Percentiles rank a stretch among this genome's conserved stretches.
These are phyloP conservation scores for Sphaerobolus stellatus DNA, from an alignment of 1,284 basidiomycete species.

Conservation along the genomic window DNA sequence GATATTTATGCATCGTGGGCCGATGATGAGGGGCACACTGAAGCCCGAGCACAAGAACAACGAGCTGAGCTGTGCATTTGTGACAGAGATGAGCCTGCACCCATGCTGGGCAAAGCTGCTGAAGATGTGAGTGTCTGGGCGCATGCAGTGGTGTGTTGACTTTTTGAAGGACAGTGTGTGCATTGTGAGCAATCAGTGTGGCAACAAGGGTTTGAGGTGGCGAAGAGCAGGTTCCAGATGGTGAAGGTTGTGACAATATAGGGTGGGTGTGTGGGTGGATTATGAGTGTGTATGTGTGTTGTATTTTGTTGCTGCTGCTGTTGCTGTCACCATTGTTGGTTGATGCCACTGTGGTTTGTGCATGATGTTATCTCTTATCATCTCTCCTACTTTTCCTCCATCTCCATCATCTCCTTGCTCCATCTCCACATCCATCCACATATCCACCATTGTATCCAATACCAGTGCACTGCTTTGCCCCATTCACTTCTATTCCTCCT, in stretches of 20 bases:
- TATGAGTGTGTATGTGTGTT: no score
- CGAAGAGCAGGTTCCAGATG: conserved; percentile 8
- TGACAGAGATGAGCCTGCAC: conserved; percentile 32
- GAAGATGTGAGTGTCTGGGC: conserved; percentile 39
- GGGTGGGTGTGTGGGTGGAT: no score
- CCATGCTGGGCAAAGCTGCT: conserved; percentile 29
- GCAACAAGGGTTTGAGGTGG: conserved; percentile 22
- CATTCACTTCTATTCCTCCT: no score
- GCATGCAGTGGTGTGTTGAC: conserved; percentile 41
- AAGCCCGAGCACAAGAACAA: conserved; percentile 29
- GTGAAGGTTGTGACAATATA: conserved; percentile 9
- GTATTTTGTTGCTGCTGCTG: no score
- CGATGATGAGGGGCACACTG: conserved; percentile 32
- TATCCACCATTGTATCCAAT: no score
- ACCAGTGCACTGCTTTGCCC: no score
- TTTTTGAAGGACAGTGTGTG: conserved; percentile 32
- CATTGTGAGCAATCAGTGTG: conserved; percentile 37
- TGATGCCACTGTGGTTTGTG: no score
- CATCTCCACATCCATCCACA: no score
- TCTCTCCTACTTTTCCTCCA: no score
- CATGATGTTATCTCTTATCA: no score
- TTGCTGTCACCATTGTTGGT: no score
- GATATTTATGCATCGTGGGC: conserved; percentile 41
- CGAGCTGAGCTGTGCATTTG: conserved; percentile 33
- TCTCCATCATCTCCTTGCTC: no score